These are phyloP conservation scores for Carpinus viminea DNA, from an alignment of 306 rosid genomes.

Conservation along the genomic window DNA sequence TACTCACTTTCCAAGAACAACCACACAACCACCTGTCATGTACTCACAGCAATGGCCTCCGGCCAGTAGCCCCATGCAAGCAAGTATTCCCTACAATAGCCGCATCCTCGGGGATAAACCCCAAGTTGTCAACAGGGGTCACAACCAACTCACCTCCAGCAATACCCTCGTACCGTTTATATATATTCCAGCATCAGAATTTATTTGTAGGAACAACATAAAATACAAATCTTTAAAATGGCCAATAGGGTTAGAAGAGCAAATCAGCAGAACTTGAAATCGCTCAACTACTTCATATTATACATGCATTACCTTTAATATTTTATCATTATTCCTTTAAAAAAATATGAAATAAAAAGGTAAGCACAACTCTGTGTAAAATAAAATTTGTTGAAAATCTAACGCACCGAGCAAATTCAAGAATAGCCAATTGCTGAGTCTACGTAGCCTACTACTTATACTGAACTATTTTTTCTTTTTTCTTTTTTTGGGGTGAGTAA, in stretches of 20 bases:
- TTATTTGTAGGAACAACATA: not conserved
- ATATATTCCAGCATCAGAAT: conserved; percentile 36
- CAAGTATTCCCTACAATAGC: conserved; percentile 97
- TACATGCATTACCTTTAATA: not conserved
- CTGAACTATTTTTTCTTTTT: not conserved
- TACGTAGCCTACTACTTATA: not conserved
- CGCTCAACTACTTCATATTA: not conserved
- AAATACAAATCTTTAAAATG: not conserved
- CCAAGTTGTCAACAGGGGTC: conserved; percentile 76
- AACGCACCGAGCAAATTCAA: not conserved
- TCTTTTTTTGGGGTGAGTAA: not conserved
- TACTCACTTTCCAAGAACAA: conserved; percentile 93
- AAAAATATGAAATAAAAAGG: not conserved
- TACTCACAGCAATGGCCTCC: conserved; percentile 97
- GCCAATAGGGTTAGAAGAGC: not conserved
- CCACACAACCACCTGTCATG: conserved; percentile 99
- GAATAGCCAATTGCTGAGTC: not conserved
- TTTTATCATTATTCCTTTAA: not conserved
- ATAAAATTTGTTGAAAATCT: not conserved
- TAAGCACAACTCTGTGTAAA: not conserved
- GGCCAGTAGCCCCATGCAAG: conserved; percentile 91
- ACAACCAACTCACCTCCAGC: conserved; percentile 97
- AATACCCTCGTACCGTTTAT: conserved; percentile 65
- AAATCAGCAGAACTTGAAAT: not conserved
- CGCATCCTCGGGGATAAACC: conserved; percentile 91